phyloP scores from a whole-genome alignment of 2,329 filamentous ascomycete genomes.

The Hypoxylon sp. region DNA sequence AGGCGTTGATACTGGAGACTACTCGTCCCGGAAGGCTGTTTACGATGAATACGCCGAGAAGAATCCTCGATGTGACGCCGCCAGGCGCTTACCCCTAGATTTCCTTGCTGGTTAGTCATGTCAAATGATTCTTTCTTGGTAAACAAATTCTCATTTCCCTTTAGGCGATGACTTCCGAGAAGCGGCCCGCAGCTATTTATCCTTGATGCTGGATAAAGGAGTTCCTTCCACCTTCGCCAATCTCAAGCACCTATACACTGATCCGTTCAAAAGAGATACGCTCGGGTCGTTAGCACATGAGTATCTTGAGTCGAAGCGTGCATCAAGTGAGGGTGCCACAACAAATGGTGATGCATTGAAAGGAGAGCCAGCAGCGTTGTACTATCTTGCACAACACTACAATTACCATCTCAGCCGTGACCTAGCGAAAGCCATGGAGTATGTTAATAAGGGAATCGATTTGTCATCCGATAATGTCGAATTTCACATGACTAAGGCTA shows the following conservation, averaged over 20 bases:
- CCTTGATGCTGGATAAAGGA: conserved; percentile 88
- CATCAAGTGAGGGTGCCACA: conserved; percentile 60
- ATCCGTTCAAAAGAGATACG: conserved; percentile 79
- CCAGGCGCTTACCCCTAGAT: conserved; percentile 86
- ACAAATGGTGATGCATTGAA: conserved; percentile 60
- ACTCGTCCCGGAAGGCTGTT: conserved; percentile 75
- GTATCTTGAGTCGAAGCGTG: conserved; percentile 72
- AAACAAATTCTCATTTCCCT: conserved; percentile 9
- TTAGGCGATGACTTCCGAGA: conserved; percentile 81
- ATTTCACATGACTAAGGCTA: conserved; percentile 93
- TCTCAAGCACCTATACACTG: conserved; percentile 89
- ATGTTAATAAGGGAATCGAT: conserved; percentile 85
- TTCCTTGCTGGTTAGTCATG: conserved; percentile 77
- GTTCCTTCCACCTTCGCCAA: conserved; percentile 97
- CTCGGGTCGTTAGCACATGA: conserved; percentile 81
- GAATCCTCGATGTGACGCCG: conserved; percentile 84
- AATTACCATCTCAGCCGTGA: conserved; percentile 91
- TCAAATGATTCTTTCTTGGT: not conserved
- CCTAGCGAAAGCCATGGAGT: conserved; percentile 81
- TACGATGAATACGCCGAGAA: conserved; percentile 86
- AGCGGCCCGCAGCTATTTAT: conserved; percentile 82
- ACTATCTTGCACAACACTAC: conserved; percentile 97
- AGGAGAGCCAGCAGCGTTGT: conserved; percentile 84
- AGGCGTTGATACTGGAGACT: conserved; percentile 69
- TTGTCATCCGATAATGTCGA: conserved; percentile 85